These are phyloP conservation scores for Fusarium euwallaceae DNA, from an alignment of 2,329 filamentous ascomycete genomes.

Conservation along the genomic window DNA sequence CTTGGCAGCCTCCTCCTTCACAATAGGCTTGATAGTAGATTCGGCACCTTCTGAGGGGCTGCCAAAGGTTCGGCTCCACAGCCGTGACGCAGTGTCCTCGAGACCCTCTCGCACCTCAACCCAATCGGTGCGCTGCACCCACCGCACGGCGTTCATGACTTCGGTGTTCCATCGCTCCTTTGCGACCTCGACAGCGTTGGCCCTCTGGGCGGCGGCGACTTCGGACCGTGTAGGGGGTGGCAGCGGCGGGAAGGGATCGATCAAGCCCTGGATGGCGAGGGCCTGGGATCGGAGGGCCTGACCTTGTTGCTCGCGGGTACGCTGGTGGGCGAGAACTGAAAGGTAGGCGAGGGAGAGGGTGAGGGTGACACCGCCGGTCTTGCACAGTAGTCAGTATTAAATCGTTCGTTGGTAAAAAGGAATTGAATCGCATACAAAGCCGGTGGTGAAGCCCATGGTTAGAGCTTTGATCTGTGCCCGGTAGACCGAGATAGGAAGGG, in stretches of 20 bases:
- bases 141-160: conserved; percentile 74
- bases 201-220: conserved; percentile 64
- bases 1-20: conserved; percentile 50
- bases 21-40: conserved; percentile 49
- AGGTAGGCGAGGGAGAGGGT: conserved; percentile 81
- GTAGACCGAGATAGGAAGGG: conserved; percentile 27
- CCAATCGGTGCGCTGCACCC: conserved; percentile 77
- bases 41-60: conserved; percentile 48
- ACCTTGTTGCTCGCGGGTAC: conserved; percentile 72
- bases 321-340: conserved; percentile 76
- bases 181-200: conserved; percentile 72
- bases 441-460: conserved; percentile 79
- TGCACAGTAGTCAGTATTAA: conserved; percentile 19
- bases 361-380: conserved; percentile 83
- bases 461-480: conserved; percentile 39
- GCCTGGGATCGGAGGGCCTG: conserved; percentile 69
- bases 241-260: conserved; percentile 62
- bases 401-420: too few species aligned
- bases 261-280: conserved; percentile 64
- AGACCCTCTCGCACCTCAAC: conserved; percentile 69
- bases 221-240: conserved; percentile 65
- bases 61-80: conserved; percentile 59
- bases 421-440: conserved; percentile 72
- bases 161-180: conserved; percentile 87
- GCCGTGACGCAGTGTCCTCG: conserved; percentile 62